Evolutionary conservation across 225 moss, liverwort and hornwort genomes (phyloP).

Genomic region (Pseudoscleropodium purum): DNA sequence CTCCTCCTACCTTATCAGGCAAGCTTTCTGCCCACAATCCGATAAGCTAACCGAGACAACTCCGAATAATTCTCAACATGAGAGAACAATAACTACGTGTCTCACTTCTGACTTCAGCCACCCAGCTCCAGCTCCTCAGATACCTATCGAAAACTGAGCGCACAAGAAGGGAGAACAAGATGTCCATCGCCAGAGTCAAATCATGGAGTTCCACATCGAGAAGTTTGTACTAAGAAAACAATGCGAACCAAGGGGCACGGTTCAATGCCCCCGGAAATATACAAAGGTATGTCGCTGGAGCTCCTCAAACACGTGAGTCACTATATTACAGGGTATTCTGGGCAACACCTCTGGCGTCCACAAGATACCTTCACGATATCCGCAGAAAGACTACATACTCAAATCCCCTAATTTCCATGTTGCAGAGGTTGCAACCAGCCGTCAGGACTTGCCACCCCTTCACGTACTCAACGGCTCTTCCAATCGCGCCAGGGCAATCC

Average conservation of each 20-base stretch:
- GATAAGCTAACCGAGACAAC: no score
- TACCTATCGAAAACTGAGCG: not conserved
- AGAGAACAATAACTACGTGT: not conserved
- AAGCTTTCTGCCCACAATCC: not conserved
- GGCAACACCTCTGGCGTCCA: not conserved
- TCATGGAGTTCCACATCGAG: not conserved
- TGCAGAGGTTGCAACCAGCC: conserved; percentile 17
- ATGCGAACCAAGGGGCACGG: not conserved
- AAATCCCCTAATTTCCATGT: not conserved
- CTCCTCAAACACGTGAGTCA: not conserved
- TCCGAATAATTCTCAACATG: no score
- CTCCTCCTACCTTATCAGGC: no score
- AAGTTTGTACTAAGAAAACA: not conserved
- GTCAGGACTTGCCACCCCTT: not conserved
- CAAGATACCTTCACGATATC: not conserved
- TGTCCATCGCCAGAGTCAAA: not conserved
- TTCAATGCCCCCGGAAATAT: not conserved
- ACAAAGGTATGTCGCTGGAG: not conserved
- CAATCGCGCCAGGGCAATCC: not conserved
- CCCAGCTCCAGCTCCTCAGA: not conserved
- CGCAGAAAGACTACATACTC: not conserved
- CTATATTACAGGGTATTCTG: conserved; percentile 7
- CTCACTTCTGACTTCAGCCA: not conserved
- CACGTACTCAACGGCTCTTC: not conserved
- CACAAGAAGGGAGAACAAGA: not conserved